phyloP scores from a whole-genome alignment of 1,284 basidiomycete genomes.

The Tranzscheliella williamsii region DNA sequence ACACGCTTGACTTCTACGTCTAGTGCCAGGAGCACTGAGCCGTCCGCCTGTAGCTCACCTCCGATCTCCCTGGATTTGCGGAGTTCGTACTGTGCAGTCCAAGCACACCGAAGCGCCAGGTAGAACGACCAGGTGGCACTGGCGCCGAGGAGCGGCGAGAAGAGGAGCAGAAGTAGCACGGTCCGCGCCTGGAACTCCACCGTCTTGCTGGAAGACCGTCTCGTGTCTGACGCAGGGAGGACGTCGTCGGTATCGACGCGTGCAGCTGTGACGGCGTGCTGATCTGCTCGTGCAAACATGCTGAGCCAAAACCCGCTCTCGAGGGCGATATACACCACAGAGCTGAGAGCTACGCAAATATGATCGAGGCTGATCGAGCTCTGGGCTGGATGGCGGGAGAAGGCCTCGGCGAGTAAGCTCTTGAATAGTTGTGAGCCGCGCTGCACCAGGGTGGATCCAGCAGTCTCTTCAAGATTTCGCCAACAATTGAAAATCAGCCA shows the following conservation, averaged over 20 bases:
- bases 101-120: slow-evolving; percentile 18
- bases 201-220: background rate
- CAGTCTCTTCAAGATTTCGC: background rate
- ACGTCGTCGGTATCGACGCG: too few relatives aligned
- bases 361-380: slow-evolving; percentile 42
- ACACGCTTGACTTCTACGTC: too few relatives aligned
- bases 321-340: slow-evolving; percentile 15
- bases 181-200: slow-evolving; percentile 24
- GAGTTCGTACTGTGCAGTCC: slow-evolving; percentile 11
- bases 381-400: slow-evolving; percentile 31
- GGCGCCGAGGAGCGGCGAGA: slow-evolving; percentile 25
- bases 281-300: slow-evolving; percentile 16
- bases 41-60: too few relatives aligned
- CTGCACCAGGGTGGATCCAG: background rate
- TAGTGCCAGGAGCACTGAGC: too few relatives aligned
- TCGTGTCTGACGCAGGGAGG: background rate
- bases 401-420: slow-evolving; percentile 13
- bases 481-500: slow-evolving; percentile 12
- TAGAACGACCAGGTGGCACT: slow-evolving; percentile 27
- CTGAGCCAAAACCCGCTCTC: slow-evolving; percentile 36
- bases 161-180: slow-evolving; percentile 4
- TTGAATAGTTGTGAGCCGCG: background rate
- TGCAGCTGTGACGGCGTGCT: slow-evolving; percentile 1
- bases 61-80: background rate
- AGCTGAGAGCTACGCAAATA: slow-evolving; percentile 24